phyloP scores from a whole-genome alignment of 306 rosid species.

The Trifolium subterraneum region DNA sequence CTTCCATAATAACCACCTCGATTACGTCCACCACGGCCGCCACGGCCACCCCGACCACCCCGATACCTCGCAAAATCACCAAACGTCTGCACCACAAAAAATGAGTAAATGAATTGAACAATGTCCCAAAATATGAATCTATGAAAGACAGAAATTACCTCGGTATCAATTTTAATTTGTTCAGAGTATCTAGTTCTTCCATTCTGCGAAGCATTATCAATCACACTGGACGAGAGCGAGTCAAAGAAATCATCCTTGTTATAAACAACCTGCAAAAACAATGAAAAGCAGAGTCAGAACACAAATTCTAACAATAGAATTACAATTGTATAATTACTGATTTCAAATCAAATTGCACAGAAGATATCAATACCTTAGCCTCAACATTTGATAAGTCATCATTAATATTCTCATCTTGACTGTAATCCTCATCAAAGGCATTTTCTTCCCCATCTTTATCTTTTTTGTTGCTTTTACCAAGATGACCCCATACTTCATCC shows the following conservation, averaged over 20 bases:
- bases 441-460: slow-evolving; percentile 68
- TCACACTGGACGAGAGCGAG: slow-evolving; percentile 63
- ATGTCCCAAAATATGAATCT: slow-evolving; percentile 15
- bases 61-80: slow-evolving; percentile 79
- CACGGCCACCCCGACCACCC: slow-evolving; percentile 85
- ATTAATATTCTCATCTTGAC: slow-evolving; percentile 64
- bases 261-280: slow-evolving; percentile 65
- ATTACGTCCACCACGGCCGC: slow-evolving; percentile 53
- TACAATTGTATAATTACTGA: neutral
- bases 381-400: slow-evolving; percentile 56
- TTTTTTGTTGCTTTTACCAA: slow-evolving; percentile 68
- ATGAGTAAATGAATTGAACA: slow-evolving; percentile 36
- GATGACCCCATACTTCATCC: slow-evolving; percentile 99
- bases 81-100: slow-evolving; percentile 75
- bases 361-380: slow-evolving; percentile 51
- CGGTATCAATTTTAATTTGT: slow-evolving; percentile 84
- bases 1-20: slow-evolving; percentile 88
- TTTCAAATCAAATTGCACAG: slow-evolving; percentile 19
- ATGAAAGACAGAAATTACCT: slow-evolving; percentile 54
- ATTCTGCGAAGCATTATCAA: slow-evolving; percentile 57
- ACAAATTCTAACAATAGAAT: slow-evolving; percentile 2
- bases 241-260: slow-evolving; percentile 95
- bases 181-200: slow-evolving; percentile 84
- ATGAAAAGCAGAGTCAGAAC: neutral
- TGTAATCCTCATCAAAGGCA: slow-evolving; percentile 58